Conservation (phyloP, 805 yeast species). For the Lipomyces kockii region DNA sequence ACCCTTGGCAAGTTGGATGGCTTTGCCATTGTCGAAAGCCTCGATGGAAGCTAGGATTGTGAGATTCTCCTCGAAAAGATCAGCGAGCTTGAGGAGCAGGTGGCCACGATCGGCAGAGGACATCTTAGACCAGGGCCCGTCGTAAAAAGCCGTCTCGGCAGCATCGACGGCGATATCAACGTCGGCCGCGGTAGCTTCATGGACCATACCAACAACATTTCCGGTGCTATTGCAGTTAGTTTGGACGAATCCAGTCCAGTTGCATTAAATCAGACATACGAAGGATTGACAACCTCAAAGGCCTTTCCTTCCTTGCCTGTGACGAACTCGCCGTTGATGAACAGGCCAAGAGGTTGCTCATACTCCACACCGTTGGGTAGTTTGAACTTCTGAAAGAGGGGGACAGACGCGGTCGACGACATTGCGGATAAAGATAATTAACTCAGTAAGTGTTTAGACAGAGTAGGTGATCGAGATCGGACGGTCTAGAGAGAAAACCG, state of each 20-base stretch:
- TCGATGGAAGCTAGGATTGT: conserved; percentile 80
- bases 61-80: conserved; percentile 69
- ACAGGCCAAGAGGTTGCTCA: conserved; percentile 81
- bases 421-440: conserved; percentile 7
- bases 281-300: conserved; percentile 56
- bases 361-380: conserved; percentile 76
- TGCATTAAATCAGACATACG: conserved; percentile 14
- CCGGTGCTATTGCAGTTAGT: conserved; percentile 45
- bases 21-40: conserved; percentile 88
- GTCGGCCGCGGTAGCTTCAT: conserved; percentile 78
- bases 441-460: neutral
- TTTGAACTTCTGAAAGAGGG: conserved; percentile 49
- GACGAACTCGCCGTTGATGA: conserved; percentile 79
- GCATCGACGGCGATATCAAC: conserved; percentile 85
- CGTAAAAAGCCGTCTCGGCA: conserved; percentile 75
- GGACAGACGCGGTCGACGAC: conserved; percentile 27
- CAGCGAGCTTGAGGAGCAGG: conserved; percentile 73
- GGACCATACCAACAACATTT: conserved; percentile 66
- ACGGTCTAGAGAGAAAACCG: neutral
- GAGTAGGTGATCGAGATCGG: neutral
- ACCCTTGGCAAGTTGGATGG: conserved; percentile 61
- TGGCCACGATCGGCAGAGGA: conserved; percentile 72
- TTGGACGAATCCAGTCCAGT: too few relatives aligned
- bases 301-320: conserved; percentile 61
- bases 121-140: conserved; percentile 64